These are phyloP conservation scores for Corylus americana DNA, from an alignment of 306 rosid species.

Conservation along the genomic window DNA sequence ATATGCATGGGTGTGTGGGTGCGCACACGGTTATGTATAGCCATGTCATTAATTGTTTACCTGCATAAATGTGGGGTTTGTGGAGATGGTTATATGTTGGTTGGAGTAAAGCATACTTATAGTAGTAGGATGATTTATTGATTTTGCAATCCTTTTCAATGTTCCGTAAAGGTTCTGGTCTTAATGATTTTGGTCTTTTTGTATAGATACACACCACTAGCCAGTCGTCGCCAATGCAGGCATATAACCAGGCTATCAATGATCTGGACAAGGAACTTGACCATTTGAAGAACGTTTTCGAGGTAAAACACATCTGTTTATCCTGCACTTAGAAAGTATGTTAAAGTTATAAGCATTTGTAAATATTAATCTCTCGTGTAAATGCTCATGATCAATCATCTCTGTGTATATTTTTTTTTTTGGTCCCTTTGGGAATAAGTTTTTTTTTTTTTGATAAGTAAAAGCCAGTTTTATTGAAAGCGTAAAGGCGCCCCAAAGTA, in stretches of 20 bases:
- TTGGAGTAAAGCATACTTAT: background rate
- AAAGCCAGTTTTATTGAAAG: too few species aligned
- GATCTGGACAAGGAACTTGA: conserved; percentile 91
- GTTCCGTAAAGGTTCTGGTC: background rate
- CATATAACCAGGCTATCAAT: conserved; percentile 90
- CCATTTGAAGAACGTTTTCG: conserved; percentile 66
- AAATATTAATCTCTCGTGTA: conserved; percentile 4
- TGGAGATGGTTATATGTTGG: background rate
- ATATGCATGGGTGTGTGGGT: too few species aligned
- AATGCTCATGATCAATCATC: background rate
- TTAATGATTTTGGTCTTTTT: conserved; percentile 15
- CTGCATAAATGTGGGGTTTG: background rate
- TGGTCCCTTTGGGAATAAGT: background rate
- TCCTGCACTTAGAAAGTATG: background rate
- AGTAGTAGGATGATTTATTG: background rate
- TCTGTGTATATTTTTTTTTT: too few species aligned
- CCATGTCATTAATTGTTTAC: too few species aligned
- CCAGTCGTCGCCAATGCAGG: conserved; percentile 94
- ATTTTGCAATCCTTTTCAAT: background rate
- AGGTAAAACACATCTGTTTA: conserved; percentile 44
- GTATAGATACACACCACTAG: conserved; percentile 87
- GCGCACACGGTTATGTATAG: too few species aligned
- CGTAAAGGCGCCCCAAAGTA: too few species aligned
- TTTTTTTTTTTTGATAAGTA: too few species aligned
- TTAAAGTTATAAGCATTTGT: conserved; percentile 1